phyloP scores from a whole-genome alignment of 2,329 filamentous ascomycete species.

The Lomentospora prolificans region DNA sequence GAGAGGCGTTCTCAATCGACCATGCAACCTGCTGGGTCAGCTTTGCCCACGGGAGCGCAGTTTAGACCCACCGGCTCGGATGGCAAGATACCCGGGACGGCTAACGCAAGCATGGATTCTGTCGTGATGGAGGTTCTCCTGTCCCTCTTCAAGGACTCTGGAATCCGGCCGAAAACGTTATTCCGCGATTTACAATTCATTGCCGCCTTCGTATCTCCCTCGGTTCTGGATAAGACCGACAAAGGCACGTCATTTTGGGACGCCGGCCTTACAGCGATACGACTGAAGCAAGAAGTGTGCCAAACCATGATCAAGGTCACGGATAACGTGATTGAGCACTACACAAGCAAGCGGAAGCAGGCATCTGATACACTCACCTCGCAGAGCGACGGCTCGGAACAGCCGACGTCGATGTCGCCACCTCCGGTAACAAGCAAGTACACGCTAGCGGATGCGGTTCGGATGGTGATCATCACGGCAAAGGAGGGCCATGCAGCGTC shows the following conservation, averaged over 20 bases:
- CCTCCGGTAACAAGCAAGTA: conserved; percentile 49
- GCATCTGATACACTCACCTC: conserved; percentile 14
- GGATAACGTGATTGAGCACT: conserved; percentile 45
- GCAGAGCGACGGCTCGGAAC: conserved; percentile 7
- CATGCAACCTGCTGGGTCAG: conserved; percentile 4
- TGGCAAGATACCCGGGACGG: conserved; percentile 9
- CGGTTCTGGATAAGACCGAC: conserved; percentile 51
- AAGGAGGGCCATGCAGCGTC: conserved; percentile 79
- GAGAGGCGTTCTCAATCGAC: conserved; percentile 51
- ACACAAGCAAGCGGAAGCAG: conserved; percentile 41
- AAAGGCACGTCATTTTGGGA: conserved; percentile 80
- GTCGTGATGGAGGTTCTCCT: conserved; percentile 58
- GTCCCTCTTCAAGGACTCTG: conserved; percentile 55
- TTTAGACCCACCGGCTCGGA: neutral
- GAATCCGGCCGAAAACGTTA: conserved; percentile 66
- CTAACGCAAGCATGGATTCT: conserved; percentile 31
- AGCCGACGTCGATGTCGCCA: conserved; percentile 27
- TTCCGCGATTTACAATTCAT: conserved; percentile 76
- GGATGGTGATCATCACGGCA: conserved; percentile 86
- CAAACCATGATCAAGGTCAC: conserved; percentile 62
- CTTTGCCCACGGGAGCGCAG: neutral
- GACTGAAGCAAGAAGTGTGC: conserved; percentile 79
- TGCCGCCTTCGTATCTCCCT: conserved; percentile 52
- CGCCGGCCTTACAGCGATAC: conserved; percentile 76
- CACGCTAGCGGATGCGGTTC: conserved; percentile 69